Evolutionary conservation across 2,329 filamentous ascomycete genomes (phyloP), one percentile per base, ranked within the genome.

Genomic region (Raffaelea ambrosiae): DNA sequence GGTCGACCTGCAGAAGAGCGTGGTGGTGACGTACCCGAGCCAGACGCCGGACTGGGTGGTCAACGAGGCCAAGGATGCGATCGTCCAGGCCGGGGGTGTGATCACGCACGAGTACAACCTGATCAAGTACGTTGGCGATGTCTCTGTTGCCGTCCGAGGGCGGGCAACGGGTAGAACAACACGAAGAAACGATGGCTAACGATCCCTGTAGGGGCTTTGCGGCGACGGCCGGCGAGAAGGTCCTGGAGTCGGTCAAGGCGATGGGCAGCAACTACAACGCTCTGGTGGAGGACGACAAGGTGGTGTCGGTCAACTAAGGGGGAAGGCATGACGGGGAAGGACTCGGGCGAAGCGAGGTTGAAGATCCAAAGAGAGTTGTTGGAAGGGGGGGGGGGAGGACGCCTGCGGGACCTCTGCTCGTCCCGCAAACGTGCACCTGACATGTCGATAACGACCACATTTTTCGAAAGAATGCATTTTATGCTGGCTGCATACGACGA

Each of bases 81-180:
- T 95, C 57, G 66, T 72, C 46, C 71, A 81, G 41, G 82, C 81
- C 36, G 86, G 86, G 44, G 88, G 87, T 36, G 66, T 77, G 44
- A 88, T 95, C 57, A 93, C 85, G 20, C 88, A 94, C 68, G 77
- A 83, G 59, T 93, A 88, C 65, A 68, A 69, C 42, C 61, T 82
- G 49, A 77, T 83, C 64, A 78, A 80, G 84, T 88, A 74, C 62
- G 81, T 55, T 26, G 19, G n/a, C n/a, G n/a, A n/a, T 40, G n/a
- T 22, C 26, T 51, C 39, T 40, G 20, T 26, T 43, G 40, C 40
- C 23, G 47, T 42, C n/a, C n/a, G n/a, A n/a, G n/a, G n/a, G 7
- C 11, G 57, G 14, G 14, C 41, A 7, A 38, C 10, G 16, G 13
- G 11, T 19, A 29, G 26, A 29, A 29, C 26, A 29, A 29, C 26